Base-by-base conservation (phyloP, 306 rosid genomes). In the Luffa acutangula region DNA sequence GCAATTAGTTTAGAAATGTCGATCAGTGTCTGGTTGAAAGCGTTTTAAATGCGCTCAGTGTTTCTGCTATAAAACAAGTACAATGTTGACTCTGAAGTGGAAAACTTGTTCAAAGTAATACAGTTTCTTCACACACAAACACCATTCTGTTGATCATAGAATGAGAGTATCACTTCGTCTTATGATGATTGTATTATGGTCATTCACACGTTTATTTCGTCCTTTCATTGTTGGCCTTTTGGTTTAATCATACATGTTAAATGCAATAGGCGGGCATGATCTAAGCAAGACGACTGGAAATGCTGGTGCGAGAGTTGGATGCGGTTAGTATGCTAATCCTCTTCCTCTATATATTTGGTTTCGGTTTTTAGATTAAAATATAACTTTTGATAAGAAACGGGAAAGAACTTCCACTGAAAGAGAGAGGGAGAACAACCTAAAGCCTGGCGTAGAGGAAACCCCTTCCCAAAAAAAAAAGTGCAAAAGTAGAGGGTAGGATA, bases 281-380 rank as follows among this genome's bases (percentile, higher is more conserved):
- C 94, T 90, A 9, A 88, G 94, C 84, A 90, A 88, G 83, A 83
- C 83, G 77, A 87, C 94, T 80, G 94, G 94, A 14, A 90, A 90
- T 80, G 94, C 91, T 9, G 94, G 94, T 57, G 94, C 89, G 71
- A 88, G 94, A 84, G 81, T 87, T 53, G 94, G 88, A 83, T 90
- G 94, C 36, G 92, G 94, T 90, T 78, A 90, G 81, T 63, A 59
- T 62, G 4, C 33, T 13, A 52, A 42, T 77, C 15, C 42, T 20
- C 53, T 46, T 77, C 70, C 62, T 13, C 57, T 49, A 33, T 46
- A 46, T 12, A 51, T 34, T 74, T 74, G 59, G 7, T 48, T 73
- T 73, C 3, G 7, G 31, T 73, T 73, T 73, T 3, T 73, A 66
- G 48, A 41, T 39, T 39, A 7, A 9, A 51, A 46, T 10, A 13